Base-by-base conservation (phyloP, 1,139 yeast species). In the Protomyces arabidopsidicola region DNA sequence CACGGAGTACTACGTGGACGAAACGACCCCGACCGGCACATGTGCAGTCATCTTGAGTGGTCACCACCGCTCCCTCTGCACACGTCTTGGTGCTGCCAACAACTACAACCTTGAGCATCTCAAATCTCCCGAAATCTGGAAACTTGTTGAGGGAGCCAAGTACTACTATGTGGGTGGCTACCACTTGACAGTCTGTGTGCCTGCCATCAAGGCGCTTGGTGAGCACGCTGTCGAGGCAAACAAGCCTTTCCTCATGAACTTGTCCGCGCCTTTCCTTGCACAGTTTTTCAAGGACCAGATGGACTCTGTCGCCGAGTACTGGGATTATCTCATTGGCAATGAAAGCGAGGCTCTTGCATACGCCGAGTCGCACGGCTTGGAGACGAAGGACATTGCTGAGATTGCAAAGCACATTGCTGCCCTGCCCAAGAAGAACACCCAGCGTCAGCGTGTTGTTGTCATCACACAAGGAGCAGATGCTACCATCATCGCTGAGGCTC, bases 51-150 rank as follows among this genome's bases (percentile, higher is more conserved):
- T 95, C 74, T 88, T 93, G 75, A 86, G 86, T 67, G 96, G 95
- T 67, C 83, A 82, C 72, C 81, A 90, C 83, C 86, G 99, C 78
- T 93, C 98, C 38, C 81, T 93, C 74, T 97, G 84, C 69, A 93
- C 99, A 62, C 98, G 95, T 75, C 83, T 93, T 72, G 97, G 89
- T 72, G 99, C 99, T 71, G 98, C 98, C 71, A 93, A 93, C 82
- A 96, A 90, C 77, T 95, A 91, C 85, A 88, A 87, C 75, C 86
- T 93, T 63, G 84, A 84, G 65, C 98, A 95, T 77, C 83, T 93
- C 74, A 85, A 89, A 74, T 83, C 83, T 74, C 89, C 95, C 69
- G 96, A 88, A 78, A 90, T 91, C 82, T 91, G 98, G 98, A 79
- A 79, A 69, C 78, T 82, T 67, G 96, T 93, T 66, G 90, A 89